phyloP scores from a whole-genome alignment of 1,284 basidiomycete species.

The Ceratobasidium sp. region DNA sequence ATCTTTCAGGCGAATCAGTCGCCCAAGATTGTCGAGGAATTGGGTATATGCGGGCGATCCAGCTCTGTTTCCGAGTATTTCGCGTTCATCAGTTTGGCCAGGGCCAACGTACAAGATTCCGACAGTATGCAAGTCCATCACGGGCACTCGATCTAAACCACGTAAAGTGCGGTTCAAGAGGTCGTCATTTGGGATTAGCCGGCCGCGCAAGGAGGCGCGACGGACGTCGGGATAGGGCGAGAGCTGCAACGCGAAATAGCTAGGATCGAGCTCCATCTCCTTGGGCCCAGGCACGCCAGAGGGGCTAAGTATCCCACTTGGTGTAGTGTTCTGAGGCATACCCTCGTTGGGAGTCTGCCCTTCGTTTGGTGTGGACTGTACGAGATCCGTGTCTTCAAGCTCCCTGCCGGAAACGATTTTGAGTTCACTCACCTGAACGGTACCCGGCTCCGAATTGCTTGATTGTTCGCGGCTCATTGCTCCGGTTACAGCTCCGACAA shows the following conservation, averaged over 20 bases:
- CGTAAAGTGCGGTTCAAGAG: conserved; percentile 74
- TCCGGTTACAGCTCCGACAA: conserved; percentile 34
- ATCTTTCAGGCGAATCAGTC: conserved; percentile 90
- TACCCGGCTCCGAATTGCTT: neutral
- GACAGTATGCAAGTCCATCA: conserved; percentile 98
- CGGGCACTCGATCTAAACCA: conserved; percentile 87
- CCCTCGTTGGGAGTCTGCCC: neutral
- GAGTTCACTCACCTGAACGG: conserved; percentile 17
- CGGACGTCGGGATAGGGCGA: conserved; percentile 78
- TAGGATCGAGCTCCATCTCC: conserved; percentile 86
- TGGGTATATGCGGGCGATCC: conserved; percentile 96
- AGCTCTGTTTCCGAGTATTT: conserved; percentile 91
- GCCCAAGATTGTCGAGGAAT: conserved; percentile 90
- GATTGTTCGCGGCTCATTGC: conserved; percentile 12
- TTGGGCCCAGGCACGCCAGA: conserved; percentile 77
- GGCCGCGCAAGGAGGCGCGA: conserved; percentile 54
- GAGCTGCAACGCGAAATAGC: conserved; percentile 88
- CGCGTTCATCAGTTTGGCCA: conserved; percentile 85
- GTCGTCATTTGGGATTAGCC: conserved; percentile 63
- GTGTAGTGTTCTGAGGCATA: neutral
- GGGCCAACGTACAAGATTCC: conserved; percentile 97
- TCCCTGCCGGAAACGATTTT: neutral
- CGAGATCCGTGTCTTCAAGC: conserved; percentile 23
- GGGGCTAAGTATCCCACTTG: conserved; percentile 69
- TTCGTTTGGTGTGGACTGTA: conserved; percentile 18